These are phyloP conservation scores for Penicillium pulvis DNA, from an alignment of 495 filamentous ascomycete genomes.

Conservation along the genomic window DNA sequence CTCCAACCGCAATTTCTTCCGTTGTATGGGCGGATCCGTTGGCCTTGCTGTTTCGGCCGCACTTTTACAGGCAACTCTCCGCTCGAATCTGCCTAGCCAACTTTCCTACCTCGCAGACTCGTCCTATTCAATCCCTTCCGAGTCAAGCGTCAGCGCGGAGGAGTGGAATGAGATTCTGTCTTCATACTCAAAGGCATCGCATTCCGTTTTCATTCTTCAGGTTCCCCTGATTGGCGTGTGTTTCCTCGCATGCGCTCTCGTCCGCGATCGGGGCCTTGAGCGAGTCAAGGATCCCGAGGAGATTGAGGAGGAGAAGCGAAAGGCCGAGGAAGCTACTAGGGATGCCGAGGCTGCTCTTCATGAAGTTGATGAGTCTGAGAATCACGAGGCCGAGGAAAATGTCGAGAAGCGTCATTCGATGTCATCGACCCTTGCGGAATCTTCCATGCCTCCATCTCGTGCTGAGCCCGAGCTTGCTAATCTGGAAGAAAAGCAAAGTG, in stretches of 20 bases:
- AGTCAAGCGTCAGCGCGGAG: conserved; percentile 30
- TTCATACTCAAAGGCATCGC: conserved; percentile 55
- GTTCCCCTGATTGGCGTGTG: conserved; percentile 57
- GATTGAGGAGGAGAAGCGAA: conserved; percentile 33
- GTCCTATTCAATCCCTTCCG: conserved; percentile 43
- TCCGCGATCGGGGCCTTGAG: conserved; percentile 57
- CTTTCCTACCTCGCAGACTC: conserved; percentile 44
- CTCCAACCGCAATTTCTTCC: conserved; percentile 64
- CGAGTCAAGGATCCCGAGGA: conserved; percentile 50
- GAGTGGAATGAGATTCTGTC: conserved; percentile 46
- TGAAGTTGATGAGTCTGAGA: conserved; percentile 8
- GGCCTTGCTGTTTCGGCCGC: conserved; percentile 64
- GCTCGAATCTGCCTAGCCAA: conserved; percentile 43
- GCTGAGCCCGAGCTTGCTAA: conserved; percentile 8
- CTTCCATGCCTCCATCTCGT: conserved; percentile 23
- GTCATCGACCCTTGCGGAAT: conserved; percentile 24
- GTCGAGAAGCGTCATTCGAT: conserved; percentile 21
- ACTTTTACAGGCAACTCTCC: conserved; percentile 53
- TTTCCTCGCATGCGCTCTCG: conserved; percentile 52
- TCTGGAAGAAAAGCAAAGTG: conserved; percentile 9
- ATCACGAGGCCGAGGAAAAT: not conserved
- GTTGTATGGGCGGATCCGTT: conserved; percentile 59
- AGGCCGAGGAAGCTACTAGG: conserved; percentile 21
- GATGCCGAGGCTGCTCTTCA: conserved; percentile 22
- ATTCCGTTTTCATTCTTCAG: conserved; percentile 55